Base-by-base conservation (phyloP, 352 stramenopile genomes). In the Globisporangium lucens region DNA sequence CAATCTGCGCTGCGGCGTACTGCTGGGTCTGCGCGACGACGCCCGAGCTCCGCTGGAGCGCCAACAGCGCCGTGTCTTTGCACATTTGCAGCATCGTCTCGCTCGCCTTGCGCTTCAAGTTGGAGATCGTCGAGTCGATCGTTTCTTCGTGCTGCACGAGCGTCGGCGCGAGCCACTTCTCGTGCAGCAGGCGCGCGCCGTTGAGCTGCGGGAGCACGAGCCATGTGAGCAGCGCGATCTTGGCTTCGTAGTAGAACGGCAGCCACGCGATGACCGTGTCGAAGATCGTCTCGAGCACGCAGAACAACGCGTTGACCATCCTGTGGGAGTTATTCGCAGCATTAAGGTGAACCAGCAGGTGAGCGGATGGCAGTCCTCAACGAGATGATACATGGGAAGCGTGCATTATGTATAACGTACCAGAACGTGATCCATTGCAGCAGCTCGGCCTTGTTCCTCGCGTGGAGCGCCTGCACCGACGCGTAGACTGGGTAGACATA, bases 211-310 rank as follows among this genome's bases (percentile, higher is more conserved):
- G 84, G 53, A 93, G 38, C 33, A 87, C 84, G 30, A 93, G 78
- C 84, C 84, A 93, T 30, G 79, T 75, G n/a, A 93, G 64, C 17
- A 88, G 66, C 55, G 76, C 75, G 63, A 93, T 79, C 72, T 93
- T 93, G 66, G 79, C 78, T 62, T 91, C 84, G 22, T 80, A 82
- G 73, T 93, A 93, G 68, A 93, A 86, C 7, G 84, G 82, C 58
- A 92, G 56, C 79, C 80, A 92, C 2, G 67, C 69, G 29, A 89
- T 75, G 56, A 80, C 63, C 0, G 77, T 81, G 67, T 90, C 84
- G 27, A 79, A 79, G 24, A 92, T 74, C 41, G 81, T 77, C 71
- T 93, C 84, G 4, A 86, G 66, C 0, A 76, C 75, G 71, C 74
- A 80, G 57, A 90, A 89, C 15, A 87, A 52, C 3, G 82, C 84